Evolutionary conservation across 1,139 yeast species (phyloP), one percentile per base, ranked within the genome.

Genomic region (Saccharomyces hybrid): DNA sequence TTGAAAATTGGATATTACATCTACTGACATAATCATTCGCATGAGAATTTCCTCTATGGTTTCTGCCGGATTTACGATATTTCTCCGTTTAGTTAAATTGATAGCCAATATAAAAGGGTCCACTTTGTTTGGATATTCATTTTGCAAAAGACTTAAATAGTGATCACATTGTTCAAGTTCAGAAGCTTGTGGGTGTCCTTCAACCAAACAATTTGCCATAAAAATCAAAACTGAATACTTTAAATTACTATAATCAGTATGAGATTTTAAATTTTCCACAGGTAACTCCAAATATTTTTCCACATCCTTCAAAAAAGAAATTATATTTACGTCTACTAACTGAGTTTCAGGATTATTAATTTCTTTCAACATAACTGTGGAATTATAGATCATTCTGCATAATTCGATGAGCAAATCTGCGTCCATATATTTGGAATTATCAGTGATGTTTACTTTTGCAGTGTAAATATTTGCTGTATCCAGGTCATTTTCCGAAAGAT

Each of bases 301-400:
- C 6, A 49, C 53, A n/a, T 52, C 48, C 20, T 50, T 47, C 11
- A 62, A 32, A 27, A 60, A 57, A 27, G 50, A 48, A 4, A 53
- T 48, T 9, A 57, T 29, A 32, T 53, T 25, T 46, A 28, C 9
- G 29, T 20, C 7, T 6, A 8, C 3, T 14, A 26, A 5, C 32
- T 23, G n/a, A 38, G 23, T 13, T 20, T 25, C 44, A 32, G 26
- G 5, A 46, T 46, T 26, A 50, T 20, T 5, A 13, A 14, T 20
- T 49, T 38, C 44, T 38, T 38, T 38, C 20, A 38, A 38, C 44
- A 38, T 8, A 20, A 38, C 13, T 38, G 57, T 51, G 1, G 64
- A 38, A 47, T 65, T 65, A 47, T 63, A 64, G 13, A 61, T 56
- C 7, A 62, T 55, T 42, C 67, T 55, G 27, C 63, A 57, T n/a